A percentile compares a stretch with the other conserved stretches of the same genome.
These are phyloP conservation scores for Penicillium sp. DNA, from an alignment of 2,329 filamentous ascomycete species.

Conservation along the genomic window DNA sequence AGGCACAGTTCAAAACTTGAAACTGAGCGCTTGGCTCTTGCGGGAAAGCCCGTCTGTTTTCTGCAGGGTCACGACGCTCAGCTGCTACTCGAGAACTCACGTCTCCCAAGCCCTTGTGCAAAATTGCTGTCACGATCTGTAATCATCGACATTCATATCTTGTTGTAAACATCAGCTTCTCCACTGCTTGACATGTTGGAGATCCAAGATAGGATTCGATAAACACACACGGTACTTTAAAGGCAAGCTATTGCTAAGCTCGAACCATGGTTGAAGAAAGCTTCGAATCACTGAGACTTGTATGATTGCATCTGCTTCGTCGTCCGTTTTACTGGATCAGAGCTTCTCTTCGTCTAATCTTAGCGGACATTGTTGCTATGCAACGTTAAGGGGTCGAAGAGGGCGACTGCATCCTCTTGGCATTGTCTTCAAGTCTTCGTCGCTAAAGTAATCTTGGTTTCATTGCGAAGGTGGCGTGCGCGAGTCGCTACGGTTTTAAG, in stretches of 20 bases:
- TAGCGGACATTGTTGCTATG: background rate
- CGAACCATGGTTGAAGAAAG: too few species aligned
- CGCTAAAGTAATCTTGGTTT: background rate
- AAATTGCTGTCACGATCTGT: too few species aligned
- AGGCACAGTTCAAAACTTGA: background rate
- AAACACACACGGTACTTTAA: too few species aligned
- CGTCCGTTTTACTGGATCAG: background rate
- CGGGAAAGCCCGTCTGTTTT: background rate
- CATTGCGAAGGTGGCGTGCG: background rate
- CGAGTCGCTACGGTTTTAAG: background rate
- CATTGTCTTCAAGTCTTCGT: background rate
- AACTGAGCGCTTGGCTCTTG: background rate
- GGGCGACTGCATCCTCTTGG: background rate
- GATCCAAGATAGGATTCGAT: too few species aligned
- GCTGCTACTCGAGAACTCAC: background rate
- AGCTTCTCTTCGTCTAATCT: background rate
- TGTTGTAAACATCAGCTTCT: too few species aligned
- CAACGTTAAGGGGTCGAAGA: background rate
- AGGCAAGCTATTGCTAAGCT: too few species aligned
- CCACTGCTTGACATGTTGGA: too few species aligned
- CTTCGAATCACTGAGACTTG: too few species aligned
- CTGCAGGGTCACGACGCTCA: background rate
- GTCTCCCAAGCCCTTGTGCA: background rate
- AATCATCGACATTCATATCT: too few species aligned
- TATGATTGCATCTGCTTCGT: too few species aligned